These are phyloP conservation scores for Acacia concinna DNA, from an alignment of 331 rosid genomes.

Conservation along the genomic window DNA sequence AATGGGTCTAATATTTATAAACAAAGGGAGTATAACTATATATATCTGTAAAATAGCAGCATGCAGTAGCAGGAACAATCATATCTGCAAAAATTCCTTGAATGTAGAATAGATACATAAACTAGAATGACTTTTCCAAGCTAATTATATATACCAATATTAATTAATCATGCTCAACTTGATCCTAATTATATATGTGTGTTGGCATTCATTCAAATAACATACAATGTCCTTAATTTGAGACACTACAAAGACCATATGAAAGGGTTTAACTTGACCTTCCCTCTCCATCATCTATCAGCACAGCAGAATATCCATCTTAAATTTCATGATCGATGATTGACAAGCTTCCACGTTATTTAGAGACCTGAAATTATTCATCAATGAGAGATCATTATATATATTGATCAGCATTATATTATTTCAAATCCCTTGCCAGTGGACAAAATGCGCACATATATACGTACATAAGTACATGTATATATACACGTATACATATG, in stretches of 20 bases:
- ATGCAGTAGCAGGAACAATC: not conserved
- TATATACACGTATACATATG: not conserved
- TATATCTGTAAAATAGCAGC: not conserved
- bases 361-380: constrained; percentile 25
- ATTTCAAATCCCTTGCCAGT: not conserved
- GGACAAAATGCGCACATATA: not conserved
- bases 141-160: constrained; percentile 13
- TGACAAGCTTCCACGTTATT: constrained; percentile 31
- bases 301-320: not conserved
- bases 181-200: constrained; percentile 30
- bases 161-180: constrained; percentile 23
- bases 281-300: not conserved
- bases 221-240: constrained; percentile 32
- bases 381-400: not conserved
- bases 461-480: not conserved
- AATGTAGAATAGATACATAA: not conserved
- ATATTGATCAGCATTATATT: not conserved
- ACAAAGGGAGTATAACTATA: too few relatives aligned
- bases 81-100: constrained; percentile 12
- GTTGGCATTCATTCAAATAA: constrained; percentile 30
- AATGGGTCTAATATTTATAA: too few relatives aligned
- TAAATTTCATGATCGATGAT: constrained; percentile 9
- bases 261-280: constrained; percentile 28
- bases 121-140: constrained; percentile 34
- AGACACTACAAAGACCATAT: constrained; percentile 20